phyloP scores from a whole-genome alignment of 768 basidiomycete species.

The Lenzites betulinus region DNA sequence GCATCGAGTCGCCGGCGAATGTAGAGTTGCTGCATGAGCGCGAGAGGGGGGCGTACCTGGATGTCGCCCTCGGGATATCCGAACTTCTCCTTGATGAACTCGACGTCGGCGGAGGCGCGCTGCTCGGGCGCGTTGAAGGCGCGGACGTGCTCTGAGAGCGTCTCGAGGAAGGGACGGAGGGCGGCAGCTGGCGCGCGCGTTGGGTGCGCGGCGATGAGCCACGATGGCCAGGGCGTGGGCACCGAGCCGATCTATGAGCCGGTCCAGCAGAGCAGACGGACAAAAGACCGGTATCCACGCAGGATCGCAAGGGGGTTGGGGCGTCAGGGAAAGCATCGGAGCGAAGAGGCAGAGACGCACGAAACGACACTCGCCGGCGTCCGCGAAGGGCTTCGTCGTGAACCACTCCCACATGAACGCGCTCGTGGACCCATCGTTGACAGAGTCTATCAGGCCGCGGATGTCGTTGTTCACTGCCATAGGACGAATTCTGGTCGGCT shows the following conservation, averaged over 20 bases:
- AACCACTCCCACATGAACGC: slow-evolving; percentile 98
- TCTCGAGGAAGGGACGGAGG: slow-evolving; percentile 60
- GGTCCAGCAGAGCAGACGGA: neutral
- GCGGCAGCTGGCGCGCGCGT: slow-evolving; percentile 52
- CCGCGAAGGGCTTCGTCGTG: slow-evolving; percentile 78
- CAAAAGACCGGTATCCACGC: too few relatives aligned
- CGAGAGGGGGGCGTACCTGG: slow-evolving; percentile 44
- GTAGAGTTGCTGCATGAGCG: too few relatives aligned
- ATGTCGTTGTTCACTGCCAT: slow-evolving; percentile 77
- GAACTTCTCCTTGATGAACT: slow-evolving; percentile 77
- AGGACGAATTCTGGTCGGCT: neutral
- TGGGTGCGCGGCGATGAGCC: slow-evolving; percentile 90
- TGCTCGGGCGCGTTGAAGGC: slow-evolving; percentile 63
- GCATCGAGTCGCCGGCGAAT: neutral
- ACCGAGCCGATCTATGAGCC: slow-evolving; percentile 71
- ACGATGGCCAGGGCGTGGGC: slow-evolving; percentile 95
- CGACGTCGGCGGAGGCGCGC: slow-evolving; percentile 59
- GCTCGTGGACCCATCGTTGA: slow-evolving; percentile 86
- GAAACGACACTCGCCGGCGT: slow-evolving; percentile 79
- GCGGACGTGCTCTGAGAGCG: slow-evolving; percentile 65
- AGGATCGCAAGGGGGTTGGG: too few relatives aligned
- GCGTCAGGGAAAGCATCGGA: neutral
- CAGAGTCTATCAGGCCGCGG: slow-evolving; percentile 77
- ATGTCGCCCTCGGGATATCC: slow-evolving; percentile 85
- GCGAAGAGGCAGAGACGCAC: slow-evolving; percentile 47